phyloP scores from a whole-genome alignment of 2,329 filamentous ascomycete species.

The Pseudocercospora macadamiae region DNA sequence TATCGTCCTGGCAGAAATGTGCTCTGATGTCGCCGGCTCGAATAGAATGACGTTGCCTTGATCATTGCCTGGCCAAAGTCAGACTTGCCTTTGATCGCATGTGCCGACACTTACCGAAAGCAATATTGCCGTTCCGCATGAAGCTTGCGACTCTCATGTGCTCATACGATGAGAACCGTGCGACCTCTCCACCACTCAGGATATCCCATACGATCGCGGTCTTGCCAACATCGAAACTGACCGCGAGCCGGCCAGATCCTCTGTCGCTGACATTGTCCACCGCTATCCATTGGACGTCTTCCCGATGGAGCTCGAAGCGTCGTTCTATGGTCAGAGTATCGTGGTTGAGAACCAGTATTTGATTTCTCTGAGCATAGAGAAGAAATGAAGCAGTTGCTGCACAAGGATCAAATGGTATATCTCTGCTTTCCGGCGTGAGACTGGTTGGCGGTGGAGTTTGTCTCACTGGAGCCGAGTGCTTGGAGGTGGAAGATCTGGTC shows the following conservation, averaged over 20 bases:
- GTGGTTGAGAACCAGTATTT: slow-evolving; percentile 86
- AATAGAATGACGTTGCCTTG: slow-evolving; percentile 94
- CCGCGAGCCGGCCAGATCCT: slow-evolving; percentile 80
- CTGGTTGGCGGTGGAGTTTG: slow-evolving; percentile 46
- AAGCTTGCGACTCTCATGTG: slow-evolving; percentile 82
- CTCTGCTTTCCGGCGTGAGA: slow-evolving; percentile 50
- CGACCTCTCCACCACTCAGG: slow-evolving; percentile 84
- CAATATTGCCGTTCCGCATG: slow-evolving; percentile 97
- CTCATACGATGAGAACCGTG: slow-evolving; percentile 91
- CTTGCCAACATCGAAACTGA: slow-evolving; percentile 89
- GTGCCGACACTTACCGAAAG: slow-evolving; percentile 71
- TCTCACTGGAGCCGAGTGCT: slow-evolving; percentile 11
- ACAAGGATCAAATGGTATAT: slow-evolving; percentile 75
- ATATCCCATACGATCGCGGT: slow-evolving; percentile 97
- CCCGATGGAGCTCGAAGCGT: slow-evolving; percentile 79
- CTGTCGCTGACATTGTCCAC: slow-evolving; percentile 90
- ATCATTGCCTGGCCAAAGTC: slow-evolving; percentile 68
- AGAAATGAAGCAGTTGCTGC: slow-evolving; percentile 90
- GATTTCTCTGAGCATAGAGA: slow-evolving; percentile 80
- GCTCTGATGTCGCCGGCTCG: slow-evolving; percentile 88
- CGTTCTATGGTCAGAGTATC: slow-evolving; percentile 89
- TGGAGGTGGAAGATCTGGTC: slow-evolving; percentile 14
- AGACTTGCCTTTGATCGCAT: neutral
- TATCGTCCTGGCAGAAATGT: slow-evolving; percentile 87
- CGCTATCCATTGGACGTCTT: slow-evolving; percentile 80